These are phyloP conservation scores for Sporisorium iseilematis-ciliati DNA, from an alignment of 1,284 basidiomycete species.

Conservation along the genomic window DNA sequence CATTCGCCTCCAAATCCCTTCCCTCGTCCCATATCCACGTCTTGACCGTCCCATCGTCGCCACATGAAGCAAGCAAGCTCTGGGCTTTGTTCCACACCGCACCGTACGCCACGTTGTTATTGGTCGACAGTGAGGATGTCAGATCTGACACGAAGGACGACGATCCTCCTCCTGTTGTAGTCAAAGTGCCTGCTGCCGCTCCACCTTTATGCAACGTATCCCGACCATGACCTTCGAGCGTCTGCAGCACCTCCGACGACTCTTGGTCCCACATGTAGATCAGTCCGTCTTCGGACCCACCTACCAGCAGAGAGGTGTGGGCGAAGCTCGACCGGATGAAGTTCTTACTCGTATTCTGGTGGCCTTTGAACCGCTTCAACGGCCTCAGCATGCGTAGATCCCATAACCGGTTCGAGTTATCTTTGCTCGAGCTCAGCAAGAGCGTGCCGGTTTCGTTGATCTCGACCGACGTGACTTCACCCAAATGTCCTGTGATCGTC, in stretches of 20 bases:
- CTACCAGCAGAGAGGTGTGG: conserved; percentile 70
- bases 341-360: conserved; percentile 73
- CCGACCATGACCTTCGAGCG: conserved; percentile 64
- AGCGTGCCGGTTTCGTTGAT: conserved; percentile 71
- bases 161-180: background rate
- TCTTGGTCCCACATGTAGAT: conserved; percentile 70
- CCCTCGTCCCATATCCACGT: conserved; percentile 70
- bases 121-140: conserved; percentile 37
- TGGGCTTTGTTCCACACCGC: conserved; percentile 71
- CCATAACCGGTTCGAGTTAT: conserved; percentile 71
- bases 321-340: conserved; percentile 72
- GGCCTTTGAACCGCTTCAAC: conserved; percentile 72
- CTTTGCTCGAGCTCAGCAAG: conserved; percentile 72
- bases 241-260: conserved; percentile 65
- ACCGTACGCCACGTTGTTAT: conserved; percentile 70
- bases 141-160: conserved; percentile 30
- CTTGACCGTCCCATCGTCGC: conserved; percentile 72
- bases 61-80: conserved; percentile 70
- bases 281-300: conserved; percentile 71
- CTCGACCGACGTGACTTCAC: conserved; percentile 72
- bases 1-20: conserved; percentile 36
- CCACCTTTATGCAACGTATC: conserved; percentile 21
- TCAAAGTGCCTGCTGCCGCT: background rate
- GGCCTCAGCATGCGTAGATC: conserved; percentile 65
- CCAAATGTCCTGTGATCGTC: conserved; percentile 71